Evolutionary conservation across 306 rosid genomes (phyloP).

Genomic region (Citrullus amarus): DNA sequence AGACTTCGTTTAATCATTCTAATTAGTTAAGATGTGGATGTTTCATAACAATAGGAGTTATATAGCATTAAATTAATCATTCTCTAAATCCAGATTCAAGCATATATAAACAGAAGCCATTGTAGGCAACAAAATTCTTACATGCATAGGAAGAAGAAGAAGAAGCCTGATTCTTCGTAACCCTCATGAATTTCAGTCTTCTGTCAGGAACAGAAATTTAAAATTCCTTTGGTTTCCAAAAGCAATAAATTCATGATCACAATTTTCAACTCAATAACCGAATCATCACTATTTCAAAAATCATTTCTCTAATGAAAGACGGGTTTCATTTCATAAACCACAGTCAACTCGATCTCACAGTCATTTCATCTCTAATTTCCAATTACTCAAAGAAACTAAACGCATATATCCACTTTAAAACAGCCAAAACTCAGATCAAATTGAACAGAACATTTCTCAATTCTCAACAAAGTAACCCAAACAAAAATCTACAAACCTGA

Average conservation of each 20-base stretch:
- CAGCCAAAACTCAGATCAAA: background rate
- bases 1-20: background rate
- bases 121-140: background rate
- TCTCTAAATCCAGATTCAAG: background rate
- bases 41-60: background rate
- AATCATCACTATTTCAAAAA: background rate
- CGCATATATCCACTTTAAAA: background rate
- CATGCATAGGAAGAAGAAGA: background rate
- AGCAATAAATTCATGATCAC: background rate
- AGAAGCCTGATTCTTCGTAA: background rate
- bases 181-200: background rate
- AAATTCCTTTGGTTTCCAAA: background rate
- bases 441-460: background rate
- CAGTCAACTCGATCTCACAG: background rate
- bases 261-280: background rate
- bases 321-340: background rate
- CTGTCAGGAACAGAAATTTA: background rate
- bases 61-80: background rate
- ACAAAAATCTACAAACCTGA: conserved; percentile 8
- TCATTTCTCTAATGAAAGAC: background rate
- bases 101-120: background rate
- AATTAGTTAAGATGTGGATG: background rate
- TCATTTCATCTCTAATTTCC: background rate
- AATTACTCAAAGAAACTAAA: background rate
- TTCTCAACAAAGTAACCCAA: background rate